Base-by-base conservation (phyloP, 179 eudicot species). In the Silene coronaria region DNA sequence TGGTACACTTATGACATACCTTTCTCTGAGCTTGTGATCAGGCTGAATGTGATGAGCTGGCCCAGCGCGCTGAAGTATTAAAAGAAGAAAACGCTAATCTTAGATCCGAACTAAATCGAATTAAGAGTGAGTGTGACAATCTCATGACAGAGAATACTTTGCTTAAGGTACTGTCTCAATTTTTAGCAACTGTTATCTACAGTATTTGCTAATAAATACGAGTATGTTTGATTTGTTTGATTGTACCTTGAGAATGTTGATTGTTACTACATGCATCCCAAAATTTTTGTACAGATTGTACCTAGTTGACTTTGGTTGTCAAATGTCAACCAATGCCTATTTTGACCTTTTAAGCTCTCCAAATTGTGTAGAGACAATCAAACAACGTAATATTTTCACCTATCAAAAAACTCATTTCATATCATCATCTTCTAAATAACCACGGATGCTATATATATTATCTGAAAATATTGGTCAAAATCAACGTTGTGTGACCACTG, bases 11-110 rank as follows among this genome's bases (percentile, higher is more conserved):
- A 58, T n/a, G 12, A 59, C 24, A 19, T 53, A 14, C 3, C 32
- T 57, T 38, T 17, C 23, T 23, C 55, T 71, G 75, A 23, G n/a
- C 27, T 51, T 74, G 55, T 64, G 16, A 59, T 78, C 66, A 96
- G 99, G 95, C 96, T 22, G 97, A 92, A 85, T 95, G 97, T 57
- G 99, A 95, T 74, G 99, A 92, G 82, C 78, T 95, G 84, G 95
- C 96, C 14, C 95, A 89, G 81, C 97, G 93, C 71, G 96, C 97
- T 81, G 97, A 90, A 32, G 77, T 74, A 71, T 78, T 95, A 76
- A 90, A 85, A 74, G 95, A 92, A 75, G 99, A 95, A 78, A 95
- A 95, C 80, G 84, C 90, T 23, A 81, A 80, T 80, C 97, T 95
- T 75, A 91, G 93, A 80, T 86, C 96, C 61, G 97, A 95, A 80